These are phyloP conservation scores for Trichoderma endophyticum DNA, from an alignment of 2,329 filamentous ascomycete species.

Conservation along the genomic window DNA sequence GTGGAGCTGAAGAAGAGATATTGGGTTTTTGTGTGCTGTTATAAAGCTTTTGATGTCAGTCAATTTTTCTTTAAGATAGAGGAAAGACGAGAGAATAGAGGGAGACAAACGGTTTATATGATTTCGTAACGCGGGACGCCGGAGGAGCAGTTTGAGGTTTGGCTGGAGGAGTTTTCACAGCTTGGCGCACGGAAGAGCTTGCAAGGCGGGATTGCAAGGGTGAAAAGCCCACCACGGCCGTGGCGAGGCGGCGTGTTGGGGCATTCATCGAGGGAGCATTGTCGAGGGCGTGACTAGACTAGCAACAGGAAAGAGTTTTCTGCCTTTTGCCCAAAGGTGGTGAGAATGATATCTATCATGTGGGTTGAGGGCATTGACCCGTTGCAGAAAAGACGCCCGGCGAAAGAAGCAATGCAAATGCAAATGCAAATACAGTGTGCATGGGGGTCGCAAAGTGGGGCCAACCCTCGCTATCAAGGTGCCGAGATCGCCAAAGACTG, in stretches of 20 bases:
- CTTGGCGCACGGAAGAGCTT: slow-evolving; percentile 28
- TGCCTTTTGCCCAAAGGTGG: background rate
- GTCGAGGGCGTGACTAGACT: background rate
- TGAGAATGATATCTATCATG: background rate
- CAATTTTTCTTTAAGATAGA: background rate
- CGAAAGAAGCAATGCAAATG: background rate
- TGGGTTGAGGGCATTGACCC: slow-evolving; percentile 22
- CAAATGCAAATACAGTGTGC: background rate
- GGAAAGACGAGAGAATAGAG: background rate
- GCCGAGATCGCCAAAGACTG: background rate
- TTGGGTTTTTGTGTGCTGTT: slow-evolving; percentile 14
- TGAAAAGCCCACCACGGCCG: slow-evolving; percentile 11
- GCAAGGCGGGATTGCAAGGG: slow-evolving; percentile 29
- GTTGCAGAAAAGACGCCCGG: slow-evolving; percentile 7
- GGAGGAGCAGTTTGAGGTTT: slow-evolving; percentile 7
- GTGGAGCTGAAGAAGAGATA: background rate
- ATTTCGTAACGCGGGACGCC: slow-evolving; percentile 26
- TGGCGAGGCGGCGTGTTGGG: slow-evolving; percentile 28
- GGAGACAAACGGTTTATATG: slow-evolving; percentile 32
- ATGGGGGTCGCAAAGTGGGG: background rate
- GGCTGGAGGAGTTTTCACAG: slow-evolving; percentile 21
- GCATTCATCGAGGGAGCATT: slow-evolving; percentile 30
- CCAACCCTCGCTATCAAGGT: background rate
- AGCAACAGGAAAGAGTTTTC: background rate
- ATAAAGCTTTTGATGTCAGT: background rate